Conservation (phyloP, 2,329 filamentous ascomycete genomes). For the Tolypocladium endophyticum region DNA sequence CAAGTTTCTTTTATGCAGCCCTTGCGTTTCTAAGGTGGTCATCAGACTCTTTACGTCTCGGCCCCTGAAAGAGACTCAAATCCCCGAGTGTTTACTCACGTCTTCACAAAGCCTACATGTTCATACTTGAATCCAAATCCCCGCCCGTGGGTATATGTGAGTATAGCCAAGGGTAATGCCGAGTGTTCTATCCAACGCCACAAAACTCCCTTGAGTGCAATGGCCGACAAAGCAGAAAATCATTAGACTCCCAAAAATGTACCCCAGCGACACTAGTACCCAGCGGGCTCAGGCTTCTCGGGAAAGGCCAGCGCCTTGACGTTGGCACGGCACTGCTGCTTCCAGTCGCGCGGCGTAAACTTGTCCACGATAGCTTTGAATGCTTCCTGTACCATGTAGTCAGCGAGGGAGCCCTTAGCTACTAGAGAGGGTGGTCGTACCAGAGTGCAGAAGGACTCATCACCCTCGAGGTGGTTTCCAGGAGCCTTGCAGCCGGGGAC, state of each 20-base stretch:
- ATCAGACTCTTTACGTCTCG: neutral
- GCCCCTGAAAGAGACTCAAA: neutral
- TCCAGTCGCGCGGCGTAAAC: slow-evolving; percentile 76
- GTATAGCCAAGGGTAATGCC: neutral
- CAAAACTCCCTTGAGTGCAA: neutral
- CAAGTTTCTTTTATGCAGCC: neutral
- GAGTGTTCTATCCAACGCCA: neutral
- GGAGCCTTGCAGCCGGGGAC: slow-evolving; percentile 69
- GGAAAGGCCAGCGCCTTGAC: slow-evolving; percentile 33
- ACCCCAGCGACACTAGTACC: slow-evolving; percentile 22
- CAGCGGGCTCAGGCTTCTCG: slow-evolving; percentile 38
- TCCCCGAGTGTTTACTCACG: no score
- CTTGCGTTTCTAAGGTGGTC: no score
- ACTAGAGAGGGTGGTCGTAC: slow-evolving; percentile 32
- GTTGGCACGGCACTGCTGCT: slow-evolving; percentile 38
- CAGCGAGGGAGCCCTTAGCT: slow-evolving; percentile 1
- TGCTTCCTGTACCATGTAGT: slow-evolving; percentile 47
- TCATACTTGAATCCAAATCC: neutral
- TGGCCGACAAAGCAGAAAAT: neutral
- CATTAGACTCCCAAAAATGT: neutral
- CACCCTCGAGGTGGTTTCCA: slow-evolving; percentile 77
- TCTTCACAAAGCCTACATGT: neutral
- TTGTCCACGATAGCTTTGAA: slow-evolving; percentile 92
- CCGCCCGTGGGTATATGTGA: neutral
- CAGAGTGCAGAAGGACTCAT: slow-evolving; percentile 84